phyloP scores from a whole-genome alignment of 495 filamentous ascomycete genomes.

The Usnea hakonensis region DNA sequence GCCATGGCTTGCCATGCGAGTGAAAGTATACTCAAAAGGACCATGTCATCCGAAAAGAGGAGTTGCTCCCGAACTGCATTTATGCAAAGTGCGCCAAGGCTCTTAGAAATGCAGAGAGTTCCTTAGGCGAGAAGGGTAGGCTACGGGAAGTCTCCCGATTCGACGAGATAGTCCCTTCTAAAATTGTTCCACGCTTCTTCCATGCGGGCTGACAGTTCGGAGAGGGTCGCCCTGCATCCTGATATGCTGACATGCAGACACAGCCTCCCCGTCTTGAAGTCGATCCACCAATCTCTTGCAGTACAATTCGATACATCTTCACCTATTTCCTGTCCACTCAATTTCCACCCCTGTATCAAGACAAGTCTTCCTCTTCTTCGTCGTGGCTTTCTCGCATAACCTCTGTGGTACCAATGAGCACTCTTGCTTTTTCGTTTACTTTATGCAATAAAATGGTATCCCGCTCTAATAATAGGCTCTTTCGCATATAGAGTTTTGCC shows the following conservation, averaged over 20 bases:
- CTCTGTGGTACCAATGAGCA: not conserved
- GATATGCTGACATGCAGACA: not conserved
- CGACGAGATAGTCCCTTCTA: not conserved
- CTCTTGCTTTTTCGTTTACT: not conserved
- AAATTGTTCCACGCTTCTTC: not conserved
- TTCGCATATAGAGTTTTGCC: no score
- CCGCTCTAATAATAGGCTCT: no score
- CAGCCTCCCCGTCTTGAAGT: not conserved
- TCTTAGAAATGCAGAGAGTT: not conserved
- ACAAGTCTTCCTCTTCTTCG: not conserved
- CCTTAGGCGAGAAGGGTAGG: not conserved
- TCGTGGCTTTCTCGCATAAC: not conserved
- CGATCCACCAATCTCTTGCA: not conserved
- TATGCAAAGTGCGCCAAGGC: not conserved
- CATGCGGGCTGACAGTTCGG: no score
- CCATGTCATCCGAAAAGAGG: not conserved
- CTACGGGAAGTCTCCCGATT: not conserved
- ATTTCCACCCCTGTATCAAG: not conserved
- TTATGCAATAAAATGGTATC: no score
- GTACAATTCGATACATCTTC: not conserved
- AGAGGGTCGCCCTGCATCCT: no score
- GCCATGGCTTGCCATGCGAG: not conserved
- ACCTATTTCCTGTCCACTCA: not conserved
- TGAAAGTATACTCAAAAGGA: not conserved
- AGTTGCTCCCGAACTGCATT: not conserved